These are phyloP conservation scores for Leishmania turanica DNA, from an alignment of 208 protist genomes.

Conservation along the genomic window DNA sequence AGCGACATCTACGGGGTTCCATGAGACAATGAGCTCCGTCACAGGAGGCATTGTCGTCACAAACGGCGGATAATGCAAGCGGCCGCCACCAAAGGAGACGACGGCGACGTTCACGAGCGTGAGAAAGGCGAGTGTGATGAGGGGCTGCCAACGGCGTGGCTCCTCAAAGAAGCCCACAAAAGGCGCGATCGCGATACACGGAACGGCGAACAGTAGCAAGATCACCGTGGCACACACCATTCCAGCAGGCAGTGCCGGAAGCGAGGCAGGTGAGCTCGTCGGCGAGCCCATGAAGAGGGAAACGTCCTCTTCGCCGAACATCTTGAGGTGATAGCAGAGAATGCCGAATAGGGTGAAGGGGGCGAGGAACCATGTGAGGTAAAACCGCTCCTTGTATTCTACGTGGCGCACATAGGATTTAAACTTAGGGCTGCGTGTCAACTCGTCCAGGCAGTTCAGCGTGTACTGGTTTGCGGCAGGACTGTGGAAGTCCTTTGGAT, in stretches of 20 bases:
- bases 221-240: slow-evolving; percentile 31
- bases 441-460: slow-evolving; percentile 49
- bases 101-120: slow-evolving; percentile 49
- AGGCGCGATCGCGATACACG: slow-evolving; percentile 56
- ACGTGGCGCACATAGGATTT: slow-evolving; percentile 56
- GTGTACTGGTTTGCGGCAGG: slow-evolving; percentile 62
- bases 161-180: slow-evolving; percentile 77
- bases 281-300: slow-evolving; percentile 25
- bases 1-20: slow-evolving; percentile 11
- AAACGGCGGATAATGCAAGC: slow-evolving; percentile 65
- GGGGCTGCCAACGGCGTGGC: slow-evolving; percentile 24
- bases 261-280: background rate
- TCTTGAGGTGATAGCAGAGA: slow-evolving; percentile 62
- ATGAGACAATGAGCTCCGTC: slow-evolving; percentile 31
- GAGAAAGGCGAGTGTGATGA: slow-evolving; percentile 39
- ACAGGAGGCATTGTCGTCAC: slow-evolving; percentile 46
- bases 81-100: slow-evolving; percentile 52
- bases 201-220: slow-evolving; percentile 54
- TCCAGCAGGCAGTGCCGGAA: slow-evolving; percentile 2
- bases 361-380: slow-evolving; percentile 72
- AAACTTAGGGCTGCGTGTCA: slow-evolving; percentile 55
- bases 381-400: slow-evolving; percentile 67
- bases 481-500: slow-evolving; percentile 64
- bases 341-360: slow-evolving; percentile 53
- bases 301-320: slow-evolving; percentile 38